These are phyloP conservation scores for Pistacia vera DNA, from an alignment of 345 rosid genomes.

Conservation along the genomic window DNA sequence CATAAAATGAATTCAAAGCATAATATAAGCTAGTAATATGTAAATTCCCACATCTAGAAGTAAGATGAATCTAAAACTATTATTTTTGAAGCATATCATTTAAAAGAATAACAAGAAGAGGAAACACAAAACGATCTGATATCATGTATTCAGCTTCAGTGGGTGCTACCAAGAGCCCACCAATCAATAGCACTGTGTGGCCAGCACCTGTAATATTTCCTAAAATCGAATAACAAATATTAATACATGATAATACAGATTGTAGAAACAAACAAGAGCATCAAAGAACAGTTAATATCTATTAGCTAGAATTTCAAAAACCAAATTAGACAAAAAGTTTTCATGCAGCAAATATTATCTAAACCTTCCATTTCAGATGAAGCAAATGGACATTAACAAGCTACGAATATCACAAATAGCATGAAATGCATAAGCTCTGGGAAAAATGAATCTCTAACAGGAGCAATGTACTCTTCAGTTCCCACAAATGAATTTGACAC, in stretches of 20 bases:
- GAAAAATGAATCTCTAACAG: slow-evolving; percentile 49
- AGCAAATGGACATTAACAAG: neutral
- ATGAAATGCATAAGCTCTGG: slow-evolving; percentile 7
- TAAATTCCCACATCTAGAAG: neutral
- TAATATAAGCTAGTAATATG: too few relatives aligned
- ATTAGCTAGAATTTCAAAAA: neutral
- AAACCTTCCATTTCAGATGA: neutral
- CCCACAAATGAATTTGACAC: slow-evolving; percentile 95
- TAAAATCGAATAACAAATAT: slow-evolving; percentile 30
- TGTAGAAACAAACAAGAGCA: too few relatives aligned
- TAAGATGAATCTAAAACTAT: neutral
- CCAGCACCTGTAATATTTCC: slow-evolving; percentile 95
- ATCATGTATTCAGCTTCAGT: neutral
- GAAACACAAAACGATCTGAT: neutral
- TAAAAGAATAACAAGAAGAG: neutral
- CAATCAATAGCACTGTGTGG: slow-evolving; percentile 92
- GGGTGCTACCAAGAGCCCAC: slow-evolving; percentile 92
- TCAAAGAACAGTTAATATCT: too few relatives aligned
- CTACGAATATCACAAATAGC: neutral
- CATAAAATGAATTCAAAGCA: slow-evolving; percentile 9
- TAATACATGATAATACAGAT: too few relatives aligned
- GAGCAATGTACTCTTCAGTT: slow-evolving; percentile 98
- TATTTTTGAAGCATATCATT: neutral
- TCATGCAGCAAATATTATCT: neutral
- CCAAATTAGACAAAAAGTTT: neutral